Conservation (phyloP, 768 basidiomycete species). For the Kwoniella sp. region DNA sequence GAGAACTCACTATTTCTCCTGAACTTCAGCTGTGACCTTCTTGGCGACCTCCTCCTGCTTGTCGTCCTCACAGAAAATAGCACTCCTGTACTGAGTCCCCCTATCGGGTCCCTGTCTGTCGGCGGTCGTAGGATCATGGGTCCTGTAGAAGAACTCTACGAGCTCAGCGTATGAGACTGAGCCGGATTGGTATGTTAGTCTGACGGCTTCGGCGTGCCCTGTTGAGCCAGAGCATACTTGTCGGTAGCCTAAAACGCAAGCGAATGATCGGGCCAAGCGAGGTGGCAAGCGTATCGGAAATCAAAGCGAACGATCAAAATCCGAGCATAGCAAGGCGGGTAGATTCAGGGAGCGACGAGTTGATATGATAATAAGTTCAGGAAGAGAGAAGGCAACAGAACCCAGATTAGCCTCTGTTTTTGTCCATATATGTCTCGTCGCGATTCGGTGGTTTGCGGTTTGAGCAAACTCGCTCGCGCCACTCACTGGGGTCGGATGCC, state of each 20-base stretch:
- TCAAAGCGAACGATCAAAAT: no score
- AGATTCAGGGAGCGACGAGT: neutral
- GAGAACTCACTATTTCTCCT: conserved; percentile 71
- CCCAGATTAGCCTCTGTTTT: no score
- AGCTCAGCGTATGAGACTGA: conserved; percentile 80
- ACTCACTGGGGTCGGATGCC: conserved; percentile 43
- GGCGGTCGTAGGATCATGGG: conserved; percentile 84
- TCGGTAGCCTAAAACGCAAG: conserved; percentile 62
- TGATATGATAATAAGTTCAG: no score
- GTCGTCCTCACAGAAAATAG: conserved; percentile 75
- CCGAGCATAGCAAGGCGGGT: neutral
- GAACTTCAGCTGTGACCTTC: conserved; percentile 77
- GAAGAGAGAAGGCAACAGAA: no score
- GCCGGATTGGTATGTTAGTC: conserved; percentile 79
- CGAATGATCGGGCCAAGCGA: no score
- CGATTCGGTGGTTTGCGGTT: neutral
- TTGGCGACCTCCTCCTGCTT: conserved; percentile 74
- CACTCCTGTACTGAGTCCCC: conserved; percentile 82
- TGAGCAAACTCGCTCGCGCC: neutral
- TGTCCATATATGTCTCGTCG: no score
- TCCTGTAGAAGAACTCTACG: conserved; percentile 95
- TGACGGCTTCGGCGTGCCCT: conserved; percentile 83
- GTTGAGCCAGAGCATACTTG: conserved; percentile 79
- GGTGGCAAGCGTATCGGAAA: no score
- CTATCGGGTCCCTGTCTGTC: conserved; percentile 76